Conservation (phyloP, 2,329 filamentous ascomycete species). For the Lizonia empirigonia region DNA sequence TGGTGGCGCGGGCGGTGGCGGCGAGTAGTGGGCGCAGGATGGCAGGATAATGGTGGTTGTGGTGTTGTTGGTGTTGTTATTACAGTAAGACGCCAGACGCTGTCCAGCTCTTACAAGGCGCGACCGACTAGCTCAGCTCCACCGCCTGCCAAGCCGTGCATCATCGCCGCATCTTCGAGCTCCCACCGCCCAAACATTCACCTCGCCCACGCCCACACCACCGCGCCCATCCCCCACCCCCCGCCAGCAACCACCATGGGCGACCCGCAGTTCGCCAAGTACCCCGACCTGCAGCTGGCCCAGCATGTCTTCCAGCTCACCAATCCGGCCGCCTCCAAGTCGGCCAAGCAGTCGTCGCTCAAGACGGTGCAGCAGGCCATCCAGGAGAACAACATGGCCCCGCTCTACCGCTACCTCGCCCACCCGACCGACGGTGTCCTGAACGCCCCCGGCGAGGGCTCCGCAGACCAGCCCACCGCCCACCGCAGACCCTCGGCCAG, state of each 20-base stretch:
- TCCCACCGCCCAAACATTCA: not conserved
- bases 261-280: conserved; percentile 85
- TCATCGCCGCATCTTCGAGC: conserved; percentile 13
- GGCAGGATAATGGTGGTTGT: no score
- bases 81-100: no score
- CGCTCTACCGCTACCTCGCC: conserved; percentile 82
- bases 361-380: conserved; percentile 83
- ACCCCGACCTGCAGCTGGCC: conserved; percentile 78
- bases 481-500: conserved; percentile 64
- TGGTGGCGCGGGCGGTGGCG: not conserved
- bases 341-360: conserved; percentile 71
- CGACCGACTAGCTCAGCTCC: not conserved
- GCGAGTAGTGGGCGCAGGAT: no score
- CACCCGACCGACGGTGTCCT: conserved; percentile 82
- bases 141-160: conserved; percentile 11
- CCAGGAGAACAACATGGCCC: conserved; percentile 82
- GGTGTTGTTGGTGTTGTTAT: no score
- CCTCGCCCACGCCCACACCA: conserved; percentile 6
- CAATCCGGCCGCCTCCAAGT: conserved; percentile 73
- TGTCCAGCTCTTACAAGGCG: no score
- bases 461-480: conserved; percentile 52
- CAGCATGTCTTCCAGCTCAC: conserved; percentile 88
- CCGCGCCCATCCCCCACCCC: not conserved
- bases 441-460: conserved; percentile 73
- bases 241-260: conserved; percentile 56